These are phyloP conservation scores for Aspergillus pseudoglaucus DNA, from an alignment of 2,329 filamentous ascomycete species.

Conservation along the genomic window DNA sequence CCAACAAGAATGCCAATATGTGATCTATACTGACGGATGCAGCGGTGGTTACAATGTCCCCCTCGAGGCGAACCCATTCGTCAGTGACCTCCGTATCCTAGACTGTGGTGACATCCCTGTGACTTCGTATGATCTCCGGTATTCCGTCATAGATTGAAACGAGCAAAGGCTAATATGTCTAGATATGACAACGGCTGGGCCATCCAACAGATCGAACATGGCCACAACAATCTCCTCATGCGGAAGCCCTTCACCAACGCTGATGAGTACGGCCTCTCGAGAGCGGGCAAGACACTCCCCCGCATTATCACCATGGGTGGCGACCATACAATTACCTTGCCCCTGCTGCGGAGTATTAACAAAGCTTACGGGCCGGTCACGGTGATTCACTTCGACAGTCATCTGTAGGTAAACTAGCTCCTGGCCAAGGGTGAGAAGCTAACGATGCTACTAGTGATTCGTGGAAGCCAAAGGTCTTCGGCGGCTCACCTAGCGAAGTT, in stretches of 20 bases:
- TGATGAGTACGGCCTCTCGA: slow-evolving; percentile 59
- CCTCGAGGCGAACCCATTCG: slow-evolving; percentile 71
- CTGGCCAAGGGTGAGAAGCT: background rate
- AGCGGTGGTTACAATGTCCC: slow-evolving; percentile 86
- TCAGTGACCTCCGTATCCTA: slow-evolving; percentile 70
- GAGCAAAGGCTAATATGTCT: background rate
- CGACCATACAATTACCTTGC: slow-evolving; percentile 41
- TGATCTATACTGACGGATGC: slow-evolving; percentile 43
- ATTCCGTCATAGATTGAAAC: background rate
- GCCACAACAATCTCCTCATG: slow-evolving; percentile 68
- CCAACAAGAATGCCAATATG: slow-evolving; percentile 25
- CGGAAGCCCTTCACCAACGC: slow-evolving; percentile 65
- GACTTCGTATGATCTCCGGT: slow-evolving; percentile 58
- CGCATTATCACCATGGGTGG: slow-evolving; percentile 67
- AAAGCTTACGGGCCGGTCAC: slow-evolving; percentile 63
- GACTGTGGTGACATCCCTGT: slow-evolving; percentile 83
- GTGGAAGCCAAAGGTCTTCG: slow-evolving; percentile 81
- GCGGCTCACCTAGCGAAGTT: slow-evolving; percentile 68
- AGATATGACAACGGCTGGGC: slow-evolving; percentile 79
- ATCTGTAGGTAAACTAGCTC: slow-evolving; percentile 37
- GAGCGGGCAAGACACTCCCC: slow-evolving; percentile 68
- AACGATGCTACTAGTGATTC: slow-evolving; percentile 34
- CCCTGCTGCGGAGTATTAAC: slow-evolving; percentile 51
- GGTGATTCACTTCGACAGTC: slow-evolving; percentile 59
- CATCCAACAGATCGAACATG: slow-evolving; percentile 77